Conservation (phyloP, 2,329 filamentous ascomycete species). For the Drechmeria coniospora region DNA sequence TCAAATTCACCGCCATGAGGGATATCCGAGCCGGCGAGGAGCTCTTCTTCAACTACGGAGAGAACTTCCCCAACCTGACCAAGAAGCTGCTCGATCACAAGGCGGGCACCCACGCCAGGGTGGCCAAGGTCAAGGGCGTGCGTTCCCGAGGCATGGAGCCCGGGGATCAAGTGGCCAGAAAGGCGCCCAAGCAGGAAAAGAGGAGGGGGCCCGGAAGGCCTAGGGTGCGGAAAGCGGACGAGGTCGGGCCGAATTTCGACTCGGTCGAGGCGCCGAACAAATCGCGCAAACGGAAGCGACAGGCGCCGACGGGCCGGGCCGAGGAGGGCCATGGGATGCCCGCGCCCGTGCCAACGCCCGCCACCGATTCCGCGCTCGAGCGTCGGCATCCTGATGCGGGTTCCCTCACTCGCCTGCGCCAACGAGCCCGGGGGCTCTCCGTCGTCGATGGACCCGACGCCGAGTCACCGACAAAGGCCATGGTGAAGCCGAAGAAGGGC, state of each 20-base stretch:
- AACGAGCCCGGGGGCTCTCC: slow-evolving; percentile 8
- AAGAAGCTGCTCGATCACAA: slow-evolving; percentile 25
- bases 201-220: slow-evolving; percentile 11
- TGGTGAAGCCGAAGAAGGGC: slow-evolving; percentile 16
- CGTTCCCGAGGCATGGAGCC: slow-evolving; percentile 7
- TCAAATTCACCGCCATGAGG: slow-evolving; percentile 54
- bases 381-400: slow-evolving; percentile 9
- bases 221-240: slow-evolving; percentile 7
- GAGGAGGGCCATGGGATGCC: slow-evolving; percentile 16
- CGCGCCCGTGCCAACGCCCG: slow-evolving; percentile 9
- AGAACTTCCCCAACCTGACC: slow-evolving; percentile 47
- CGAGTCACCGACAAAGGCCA: slow-evolving; percentile 6
- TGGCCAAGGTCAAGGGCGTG: slow-evolving; percentile 9
- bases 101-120: slow-evolving; percentile 15
- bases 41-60: slow-evolving; percentile 68
- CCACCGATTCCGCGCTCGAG: slow-evolving; percentile 9
- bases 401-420: slow-evolving; percentile 11
- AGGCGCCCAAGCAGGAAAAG: slow-evolving; percentile 8
- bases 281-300: slow-evolving; percentile 15
- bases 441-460: slow-evolving; percentile 1
- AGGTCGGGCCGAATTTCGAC: slow-evolving; percentile 6
- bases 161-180: slow-evolving; percentile 9
- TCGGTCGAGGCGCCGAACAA: slow-evolving; percentile 1
- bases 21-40: slow-evolving; percentile 60
- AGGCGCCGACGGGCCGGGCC: slow-evolving; percentile 11